Base-by-base conservation (phyloP, 208 protist genomes). In the Acanthamoeba polyphaga region DNA sequence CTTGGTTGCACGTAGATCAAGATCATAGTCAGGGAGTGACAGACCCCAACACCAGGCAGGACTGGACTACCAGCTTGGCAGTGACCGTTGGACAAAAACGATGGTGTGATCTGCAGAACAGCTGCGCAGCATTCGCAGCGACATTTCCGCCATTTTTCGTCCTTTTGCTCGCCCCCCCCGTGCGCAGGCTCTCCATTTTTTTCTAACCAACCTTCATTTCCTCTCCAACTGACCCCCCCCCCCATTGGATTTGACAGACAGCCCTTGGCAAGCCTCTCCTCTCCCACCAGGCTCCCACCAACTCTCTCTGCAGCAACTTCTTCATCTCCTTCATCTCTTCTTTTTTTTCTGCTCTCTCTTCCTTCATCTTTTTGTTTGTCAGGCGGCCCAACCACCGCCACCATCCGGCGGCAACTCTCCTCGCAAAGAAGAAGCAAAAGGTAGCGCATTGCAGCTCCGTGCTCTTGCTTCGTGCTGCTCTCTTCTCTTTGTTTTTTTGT, bases 261-360 rank as follows among this genome's bases (percentile, higher is more conserved):
- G 19, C 24, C 66, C 24, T n/a, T 74, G 66, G 29, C 66, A 74
- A 74, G 55, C 29, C 27, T 74, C 66, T 15, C 10, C 66, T 32
- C 27, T 29, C 29, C 66, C 66, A 29, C n/a, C 66, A 74, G 27
- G 19, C 66, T 74, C 55, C 6, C 19, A 24, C 66, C 1, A 29
- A 15, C 66, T 74, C 66, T 74, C 66, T 38, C n/a, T n/a, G 12
- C 19, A 12, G 27, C 66, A 10, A 29, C 24, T 38, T 32, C 24
- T 15, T 85, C 76, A 51, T 85, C 76, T 85, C 27, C 49, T 85
- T 85, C 76, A 51, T 58, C 49, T 29, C 68, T 78, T 6, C 4
- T 17, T 29, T 78, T 13, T 1, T 78, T n/a, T 78, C 2, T 43
- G 3, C 68, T 13, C n/a, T n/a, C n/a, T 1, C 12, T n/a, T 7